phyloP scores from a whole-genome alignment of 1,284 basidiomycete genomes.

The Peniophora sp. region DNA sequence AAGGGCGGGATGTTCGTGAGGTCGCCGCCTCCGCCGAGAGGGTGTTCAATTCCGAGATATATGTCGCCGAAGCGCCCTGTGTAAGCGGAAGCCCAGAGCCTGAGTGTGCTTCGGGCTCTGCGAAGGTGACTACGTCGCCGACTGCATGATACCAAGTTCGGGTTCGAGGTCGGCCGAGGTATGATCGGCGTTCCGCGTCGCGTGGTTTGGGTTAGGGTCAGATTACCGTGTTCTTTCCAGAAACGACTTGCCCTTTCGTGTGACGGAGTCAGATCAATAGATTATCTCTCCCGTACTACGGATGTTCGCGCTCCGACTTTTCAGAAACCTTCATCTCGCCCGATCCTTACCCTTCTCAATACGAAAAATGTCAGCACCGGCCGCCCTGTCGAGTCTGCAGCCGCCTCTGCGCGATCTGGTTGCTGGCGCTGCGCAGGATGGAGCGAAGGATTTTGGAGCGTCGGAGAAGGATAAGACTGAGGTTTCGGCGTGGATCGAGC shows the following conservation, averaged over 20 bases:
- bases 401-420: slow-evolving; percentile 55
- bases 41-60: neutral
- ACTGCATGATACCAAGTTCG: no score
- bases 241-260: no score
- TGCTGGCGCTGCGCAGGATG: slow-evolving; percentile 35
- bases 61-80: no score
- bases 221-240: no score
- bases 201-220: no score
- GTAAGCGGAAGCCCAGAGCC: no score
- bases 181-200: no score
- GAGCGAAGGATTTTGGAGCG: slow-evolving; percentile 36
- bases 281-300: no score
- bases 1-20: neutral
- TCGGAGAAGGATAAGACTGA: slow-evolving; percentile 57
- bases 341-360: neutral
- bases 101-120: no score
- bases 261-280: no score
- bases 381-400: slow-evolving; percentile 41
- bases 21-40: neutral
- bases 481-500: slow-evolving; percentile 63
- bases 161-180: no score
- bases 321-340: neutral
- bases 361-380: slow-evolving; percentile 49
- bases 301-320: neutral
- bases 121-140: no score